Evolutionary conservation across 2,329 filamentous ascomycete species (phyloP).

Genomic region (Cercospora berteroae): DNA sequence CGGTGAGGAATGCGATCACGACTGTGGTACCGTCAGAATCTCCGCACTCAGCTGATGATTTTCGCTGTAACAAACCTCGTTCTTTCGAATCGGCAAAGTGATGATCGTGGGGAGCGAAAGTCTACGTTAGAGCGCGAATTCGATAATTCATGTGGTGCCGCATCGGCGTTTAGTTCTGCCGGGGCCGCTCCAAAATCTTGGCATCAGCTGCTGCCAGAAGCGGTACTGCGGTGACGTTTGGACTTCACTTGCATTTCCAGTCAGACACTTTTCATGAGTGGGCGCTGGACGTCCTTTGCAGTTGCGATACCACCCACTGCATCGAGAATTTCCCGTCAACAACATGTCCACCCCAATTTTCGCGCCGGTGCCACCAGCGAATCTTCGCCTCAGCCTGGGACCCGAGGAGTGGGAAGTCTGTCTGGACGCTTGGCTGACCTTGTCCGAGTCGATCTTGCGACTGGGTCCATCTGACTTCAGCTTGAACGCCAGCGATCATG

Average conservation of each 20-base stretch:
- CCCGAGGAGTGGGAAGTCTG: constrained; percentile 74
- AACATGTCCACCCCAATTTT: constrained; percentile 63
- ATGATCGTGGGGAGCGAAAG: constrained; percentile 44
- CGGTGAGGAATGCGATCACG: constrained; percentile 47
- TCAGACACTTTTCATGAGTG: background rate
- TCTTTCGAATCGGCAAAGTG: constrained; percentile 52
- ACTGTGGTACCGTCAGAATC: constrained; percentile 41
- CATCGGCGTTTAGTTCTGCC: background rate
- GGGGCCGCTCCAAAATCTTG: background rate
- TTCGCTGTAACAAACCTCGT: constrained; percentile 26
- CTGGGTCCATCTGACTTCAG: constrained; percentile 58
- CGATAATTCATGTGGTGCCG: constrained; percentile 6
- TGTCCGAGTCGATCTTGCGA: constrained; percentile 64
- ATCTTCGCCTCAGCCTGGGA: constrained; percentile 64
- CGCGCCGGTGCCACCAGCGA: constrained; percentile 70
- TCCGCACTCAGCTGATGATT: background rate
- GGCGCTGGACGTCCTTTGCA: constrained; percentile 4
- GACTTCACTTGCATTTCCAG: background rate
- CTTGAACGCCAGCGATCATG: constrained; percentile 51
- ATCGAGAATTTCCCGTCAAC: background rate
- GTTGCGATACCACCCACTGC: background rate
- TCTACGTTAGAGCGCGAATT: constrained; percentile 19
- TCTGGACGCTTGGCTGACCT: constrained; percentile 70
- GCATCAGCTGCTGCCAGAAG: background rate
- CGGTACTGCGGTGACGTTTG: constrained; percentile 12